These are phyloP conservation scores for Chalaropsis ovoidea DNA, from an alignment of 2,329 filamentous ascomycete species.

Conservation along the genomic window DNA sequence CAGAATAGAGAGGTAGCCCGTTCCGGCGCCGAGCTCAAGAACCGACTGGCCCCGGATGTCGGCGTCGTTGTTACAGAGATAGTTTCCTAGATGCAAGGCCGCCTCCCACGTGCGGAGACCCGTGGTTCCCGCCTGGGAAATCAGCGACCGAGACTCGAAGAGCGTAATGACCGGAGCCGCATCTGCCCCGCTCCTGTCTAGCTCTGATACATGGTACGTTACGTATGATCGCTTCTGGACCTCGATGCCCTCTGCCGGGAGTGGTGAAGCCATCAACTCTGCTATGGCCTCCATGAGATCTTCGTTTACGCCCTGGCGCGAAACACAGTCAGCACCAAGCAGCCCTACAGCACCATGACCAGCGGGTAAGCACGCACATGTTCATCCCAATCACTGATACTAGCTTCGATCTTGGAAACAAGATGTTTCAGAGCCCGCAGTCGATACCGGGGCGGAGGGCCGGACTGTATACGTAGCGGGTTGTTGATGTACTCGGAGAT, in stretches of 20 bases:
- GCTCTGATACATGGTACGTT: conserved; percentile 51
- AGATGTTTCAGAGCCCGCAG: conserved; percentile 64
- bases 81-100: conserved; percentile 61
- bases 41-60: conserved; percentile 47
- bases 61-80: conserved; percentile 43
- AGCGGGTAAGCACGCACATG: conserved; percentile 55
- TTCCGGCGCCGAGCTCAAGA: conserved; percentile 66
- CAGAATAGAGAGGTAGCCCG: conserved; percentile 63
- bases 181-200: neutral
- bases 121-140: conserved; percentile 62
- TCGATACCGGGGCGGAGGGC: conserved; percentile 59
- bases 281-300: conserved; percentile 62
- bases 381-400: conserved; percentile 72
- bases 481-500: conserved; percentile 15
- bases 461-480: neutral
- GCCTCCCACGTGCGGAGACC: conserved; percentile 76
- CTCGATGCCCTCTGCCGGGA: conserved; percentile 53
- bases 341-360: neutral
- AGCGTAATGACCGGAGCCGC: conserved; percentile 43
- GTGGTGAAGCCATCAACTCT: conserved; percentile 50
- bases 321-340: conserved; percentile 17
- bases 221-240: conserved; percentile 66
- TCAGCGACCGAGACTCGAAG: conserved; percentile 57
- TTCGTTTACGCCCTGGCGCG: conserved; percentile 66
- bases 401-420: conserved; percentile 56